Evolutionary conservation across 1,139 yeast genomes (phyloP), one percentile per base, ranked within the genome.

Genomic region (Magnusiomyces suaveolens): DNA sequence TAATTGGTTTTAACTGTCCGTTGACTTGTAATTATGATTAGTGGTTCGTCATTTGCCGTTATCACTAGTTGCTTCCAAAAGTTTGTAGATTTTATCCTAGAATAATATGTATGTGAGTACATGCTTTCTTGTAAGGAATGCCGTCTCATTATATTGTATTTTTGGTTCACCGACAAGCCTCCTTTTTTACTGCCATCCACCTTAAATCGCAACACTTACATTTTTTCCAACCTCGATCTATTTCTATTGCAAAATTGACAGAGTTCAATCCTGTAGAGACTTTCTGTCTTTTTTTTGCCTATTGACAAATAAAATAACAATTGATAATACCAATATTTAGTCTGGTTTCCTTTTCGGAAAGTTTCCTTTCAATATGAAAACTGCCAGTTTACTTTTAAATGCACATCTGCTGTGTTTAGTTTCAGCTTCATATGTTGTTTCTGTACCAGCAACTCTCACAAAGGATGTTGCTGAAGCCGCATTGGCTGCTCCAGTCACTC

Each of bases 371-470:
- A 29, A 29, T 12, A 29, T 29, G 33, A 29, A 29, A 29, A 29
- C 33, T 29, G 12, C 33, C 12, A 29, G 33, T 29, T 29, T 29
- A 12, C 33, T 29, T 29, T 29, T 29, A 29, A 29, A 29, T 6
- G 33, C 33, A 29, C 6, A 12, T 29, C 33, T 29, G 6, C 33
- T 12, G 6, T 29, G 12, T 29, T 6, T 29, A 29, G 10, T 29
- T 29, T 21, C 54, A 20, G 54, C 52, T 20, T 50, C 53, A 3
- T 21, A 47, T 2, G 36, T 52, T 33, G 43, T 24, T 3, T 43
- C 41, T 2, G 51, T 48, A 2, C 48, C 47, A 1, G 48, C 54
- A 20, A 51, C 54, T 14, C 25, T 50, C 20, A 18, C 54, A n/a
- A 33, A 48, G 18, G 49, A 39, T 18, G 36, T n/a, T 20, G 50